Conservation (phyloP, 441 rosid species). For the Pelargonium australe region DNA sequence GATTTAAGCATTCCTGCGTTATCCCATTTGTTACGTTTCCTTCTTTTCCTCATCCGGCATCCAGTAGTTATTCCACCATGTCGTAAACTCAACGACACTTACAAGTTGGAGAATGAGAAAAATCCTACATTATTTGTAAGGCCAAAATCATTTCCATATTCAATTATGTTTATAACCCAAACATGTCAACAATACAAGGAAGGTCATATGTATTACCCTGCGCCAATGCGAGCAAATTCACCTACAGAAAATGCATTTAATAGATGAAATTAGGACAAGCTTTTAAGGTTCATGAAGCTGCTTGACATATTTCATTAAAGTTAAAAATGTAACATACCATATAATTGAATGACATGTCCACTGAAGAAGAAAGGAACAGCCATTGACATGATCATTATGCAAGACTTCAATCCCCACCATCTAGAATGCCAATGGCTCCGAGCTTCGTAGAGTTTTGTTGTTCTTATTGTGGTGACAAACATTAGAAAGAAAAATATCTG, state of each 20-base stretch:
- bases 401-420: conserved; percentile 53
- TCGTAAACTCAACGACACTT: conserved; percentile 71
- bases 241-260: conserved; percentile 40
- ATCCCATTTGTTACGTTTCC: conserved; percentile 34
- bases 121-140: conserved; percentile 35
- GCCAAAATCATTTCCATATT: not conserved
- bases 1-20: too few relatives aligned
- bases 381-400: conserved; percentile 42
- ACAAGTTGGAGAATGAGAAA: conserved; percentile 82
- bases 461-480: conserved; percentile 54
- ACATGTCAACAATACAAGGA: not conserved
- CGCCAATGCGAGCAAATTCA: conserved; percentile 76
- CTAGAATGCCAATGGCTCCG: conserved; percentile 69
- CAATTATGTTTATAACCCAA: not conserved
- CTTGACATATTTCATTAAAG: not conserved
- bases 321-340: conserved; percentile 39
- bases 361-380: conserved; percentile 57
- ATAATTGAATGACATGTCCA: conserved; percentile 49
- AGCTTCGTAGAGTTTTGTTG: conserved; percentile 48
- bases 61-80: conserved; percentile 89
- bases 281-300: not conserved
- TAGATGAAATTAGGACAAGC: not conserved
- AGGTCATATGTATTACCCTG: conserved; percentile 48
- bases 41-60: conserved; percentile 53
- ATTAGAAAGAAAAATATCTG: conserved; percentile 71